phyloP scores from a whole-genome alignment of 2,329 filamentous ascomycete genomes.

The Phoma sp. region DNA sequence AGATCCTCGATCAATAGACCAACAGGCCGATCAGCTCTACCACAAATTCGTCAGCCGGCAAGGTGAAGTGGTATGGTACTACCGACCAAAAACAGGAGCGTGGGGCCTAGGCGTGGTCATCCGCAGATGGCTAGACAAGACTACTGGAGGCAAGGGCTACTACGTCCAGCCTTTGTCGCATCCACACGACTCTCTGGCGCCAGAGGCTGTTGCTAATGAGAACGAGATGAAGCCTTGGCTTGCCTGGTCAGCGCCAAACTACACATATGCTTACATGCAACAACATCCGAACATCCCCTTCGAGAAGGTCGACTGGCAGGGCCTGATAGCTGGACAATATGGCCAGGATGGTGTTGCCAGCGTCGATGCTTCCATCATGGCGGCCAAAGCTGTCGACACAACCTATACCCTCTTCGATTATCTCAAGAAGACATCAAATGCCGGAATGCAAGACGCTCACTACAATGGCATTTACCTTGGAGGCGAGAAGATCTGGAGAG shows the following conservation, averaged over 20 bases:
- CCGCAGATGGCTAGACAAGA: constrained; percentile 51
- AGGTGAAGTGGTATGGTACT: constrained; percentile 65
- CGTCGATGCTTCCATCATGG: constrained; percentile 64
- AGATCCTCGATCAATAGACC: constrained; percentile 52
- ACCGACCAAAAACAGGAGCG: constrained; percentile 51
- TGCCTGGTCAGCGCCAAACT: constrained; percentile 62
- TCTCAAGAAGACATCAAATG: constrained; percentile 47
- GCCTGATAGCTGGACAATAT: constrained; percentile 50
- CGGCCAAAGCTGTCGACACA: constrained; percentile 61
- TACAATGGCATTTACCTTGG: constrained; percentile 64
- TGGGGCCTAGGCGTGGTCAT: constrained; percentile 62
- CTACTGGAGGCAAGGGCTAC: constrained; percentile 43
- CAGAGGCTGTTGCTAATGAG: constrained; percentile 53
- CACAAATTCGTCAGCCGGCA: constrained; percentile 58
- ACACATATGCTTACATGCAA: constrained; percentile 54
- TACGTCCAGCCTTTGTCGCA: constrained; percentile 58
- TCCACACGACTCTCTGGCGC: constrained; percentile 48
- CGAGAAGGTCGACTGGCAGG: constrained; percentile 59
- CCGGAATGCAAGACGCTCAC: constrained; percentile 50
- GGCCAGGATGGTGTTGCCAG: constrained; percentile 56
- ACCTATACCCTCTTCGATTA: constrained; percentile 61
- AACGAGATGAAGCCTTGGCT: constrained; percentile 61
- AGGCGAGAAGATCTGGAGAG: constrained; percentile 65
- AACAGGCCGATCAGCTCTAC: constrained; percentile 56
- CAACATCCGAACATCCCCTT: constrained; percentile 50